Conservation (phyloP, 345 rosid species). For the Boechera retrofracta region DNA sequence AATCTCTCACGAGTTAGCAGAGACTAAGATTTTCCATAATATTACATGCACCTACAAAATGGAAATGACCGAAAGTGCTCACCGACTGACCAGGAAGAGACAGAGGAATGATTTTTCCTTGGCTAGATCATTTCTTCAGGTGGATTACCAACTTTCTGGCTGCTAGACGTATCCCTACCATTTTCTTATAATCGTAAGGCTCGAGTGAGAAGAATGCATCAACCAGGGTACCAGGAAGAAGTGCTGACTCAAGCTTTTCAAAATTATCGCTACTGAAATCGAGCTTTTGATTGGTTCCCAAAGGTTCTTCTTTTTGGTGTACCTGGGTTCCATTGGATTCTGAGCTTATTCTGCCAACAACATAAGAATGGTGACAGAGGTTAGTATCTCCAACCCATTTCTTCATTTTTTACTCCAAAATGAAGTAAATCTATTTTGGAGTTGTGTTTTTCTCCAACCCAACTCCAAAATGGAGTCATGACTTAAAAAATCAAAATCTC, state of each 20-base stretch:
- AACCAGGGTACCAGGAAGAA: constrained; percentile 56
- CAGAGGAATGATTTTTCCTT: background rate
- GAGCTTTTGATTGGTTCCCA: constrained; percentile 59
- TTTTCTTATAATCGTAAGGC: constrained; percentile 65
- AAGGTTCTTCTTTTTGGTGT: constrained; percentile 54
- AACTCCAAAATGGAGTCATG: no score
- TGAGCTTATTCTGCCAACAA: constrained; percentile 66
- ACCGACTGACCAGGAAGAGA: constrained; percentile 22
- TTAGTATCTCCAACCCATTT: background rate
- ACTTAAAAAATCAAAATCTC: no score
- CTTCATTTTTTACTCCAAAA: no score
- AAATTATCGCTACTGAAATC: constrained; percentile 51
- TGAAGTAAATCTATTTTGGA: no score
- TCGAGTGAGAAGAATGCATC: constrained; percentile 75
- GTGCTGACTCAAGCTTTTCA: constrained; percentile 52
- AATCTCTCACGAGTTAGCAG: background rate
- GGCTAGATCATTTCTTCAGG: constrained; percentile 28
- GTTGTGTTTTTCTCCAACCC: no score
- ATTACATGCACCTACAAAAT: constrained; percentile 10
- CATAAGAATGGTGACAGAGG: background rate
- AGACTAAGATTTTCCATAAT: background rate
- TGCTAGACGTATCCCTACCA: constrained; percentile 71
- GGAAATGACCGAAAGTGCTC: constrained; percentile 10
- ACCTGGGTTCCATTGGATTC: constrained; percentile 55
- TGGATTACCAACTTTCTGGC: constrained; percentile 63